Evolutionary conservation across 2,329 filamentous ascomycete genomes (phyloP), one percentile per base, ranked within the genome.

Genomic region (Paecilomyces variotii): DNA sequence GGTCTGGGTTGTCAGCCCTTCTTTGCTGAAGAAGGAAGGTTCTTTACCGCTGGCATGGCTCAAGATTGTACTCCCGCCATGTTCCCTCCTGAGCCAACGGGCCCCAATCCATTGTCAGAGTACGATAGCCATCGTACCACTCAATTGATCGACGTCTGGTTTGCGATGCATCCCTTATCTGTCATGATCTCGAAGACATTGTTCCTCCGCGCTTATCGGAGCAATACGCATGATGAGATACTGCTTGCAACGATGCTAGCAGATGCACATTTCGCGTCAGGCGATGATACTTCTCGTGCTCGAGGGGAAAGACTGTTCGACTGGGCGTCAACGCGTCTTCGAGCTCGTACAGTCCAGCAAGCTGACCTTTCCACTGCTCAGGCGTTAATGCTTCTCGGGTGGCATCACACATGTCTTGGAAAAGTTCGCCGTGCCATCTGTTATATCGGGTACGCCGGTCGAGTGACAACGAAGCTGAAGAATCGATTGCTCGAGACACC

Each of bases 151-250:
- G 75, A 78, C 55, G 69, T 78, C 26, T 78, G 75, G 75, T 78
- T 73, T 58, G 74, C 72, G 0, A 61, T 68, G 11, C 75, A 78
- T 52, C 75, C 75, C 27, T 62, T 78, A 5, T 75, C 74, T 7
- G 71, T 73, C 56, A 65, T 77, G 14, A 65, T 78, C 14, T 77
- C 75, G 56, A 78, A 78, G 62, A 77, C 75, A 1, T 62, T 78
- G 7, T 67, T 78, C 7, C 67, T 76, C 14, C 67, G 71, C 35
- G 72, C 74, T 35, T 66, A 75, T 7, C 70, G 73, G 25, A 72
- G 75, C 57, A 71, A 67, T n/a, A 75, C 71, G 4, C 70, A 74
- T 51, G 75, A 76, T 58, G 70, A 74, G 56, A 67, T 73, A 24
- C 68, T 77, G 9, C 66, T 78, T 34, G 75, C 74, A 4, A 60